Percentiles rank a stretch among this genome's conserved stretches.
These are phyloP conservation scores for Penicillium fimorum DNA, from an alignment of 495 filamentous ascomycete genomes.

Conservation along the genomic window DNA sequence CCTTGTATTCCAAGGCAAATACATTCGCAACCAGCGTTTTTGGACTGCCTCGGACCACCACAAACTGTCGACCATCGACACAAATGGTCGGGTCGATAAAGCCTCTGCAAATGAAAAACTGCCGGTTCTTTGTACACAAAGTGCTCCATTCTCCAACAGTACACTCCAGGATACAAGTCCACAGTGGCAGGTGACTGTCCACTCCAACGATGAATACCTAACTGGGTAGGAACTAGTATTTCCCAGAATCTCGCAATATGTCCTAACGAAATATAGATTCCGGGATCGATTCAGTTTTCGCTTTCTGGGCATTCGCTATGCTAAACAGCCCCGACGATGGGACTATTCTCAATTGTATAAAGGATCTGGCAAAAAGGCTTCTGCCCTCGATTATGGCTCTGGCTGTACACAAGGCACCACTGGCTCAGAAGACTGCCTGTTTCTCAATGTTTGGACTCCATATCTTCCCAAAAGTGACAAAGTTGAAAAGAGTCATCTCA, in stretches of 20 bases:
- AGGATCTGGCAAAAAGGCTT: conserved; percentile 12
- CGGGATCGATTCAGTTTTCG: conserved; percentile 27
- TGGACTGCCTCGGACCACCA: conserved; percentile 16
- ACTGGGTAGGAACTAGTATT: conserved; percentile 16
- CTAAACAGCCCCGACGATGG: conserved; percentile 21
- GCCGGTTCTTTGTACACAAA: conserved; percentile 24
- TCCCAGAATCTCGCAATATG: not conserved
- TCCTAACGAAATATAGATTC: conserved; percentile 16
- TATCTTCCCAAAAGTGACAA: conserved; percentile 36
- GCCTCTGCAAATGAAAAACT: conserved; percentile 9
- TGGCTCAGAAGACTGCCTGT: conserved; percentile 37
- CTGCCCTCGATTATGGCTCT: conserved; percentile 24
- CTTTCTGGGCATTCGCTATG: conserved; percentile 28
- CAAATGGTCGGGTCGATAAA: conserved; percentile 12
- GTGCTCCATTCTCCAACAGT: conserved; percentile 19
- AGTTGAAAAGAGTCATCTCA: conserved; percentile 21
- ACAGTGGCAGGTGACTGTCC: conserved; percentile 21
- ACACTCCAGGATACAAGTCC: conserved; percentile 14
- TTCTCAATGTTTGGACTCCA: conserved; percentile 50
- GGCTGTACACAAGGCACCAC: conserved; percentile 18
- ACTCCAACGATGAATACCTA: conserved; percentile 20
- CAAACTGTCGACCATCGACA: conserved; percentile 14
- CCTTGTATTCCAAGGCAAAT: conserved; percentile 16
- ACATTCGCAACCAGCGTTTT: conserved; percentile 11
- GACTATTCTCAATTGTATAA: conserved; percentile 21